phyloP scores from a whole-genome alignment of 2,329 filamentous ascomycete species.

The Sclerotinia minor region DNA sequence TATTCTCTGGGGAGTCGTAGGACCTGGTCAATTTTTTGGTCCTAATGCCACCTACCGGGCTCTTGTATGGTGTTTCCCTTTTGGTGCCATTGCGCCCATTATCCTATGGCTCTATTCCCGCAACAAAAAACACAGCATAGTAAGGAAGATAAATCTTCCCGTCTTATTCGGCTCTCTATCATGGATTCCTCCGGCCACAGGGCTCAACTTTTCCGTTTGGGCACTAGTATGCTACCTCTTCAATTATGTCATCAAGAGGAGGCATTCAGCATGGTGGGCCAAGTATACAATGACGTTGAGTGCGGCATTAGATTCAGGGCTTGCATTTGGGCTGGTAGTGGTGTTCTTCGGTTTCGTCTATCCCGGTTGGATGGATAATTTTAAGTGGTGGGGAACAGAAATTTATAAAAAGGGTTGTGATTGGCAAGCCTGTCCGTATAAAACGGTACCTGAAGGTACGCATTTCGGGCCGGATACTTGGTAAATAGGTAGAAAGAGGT shows the following conservation, averaged over 20 bases:
- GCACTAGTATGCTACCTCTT: constrained; percentile 82
- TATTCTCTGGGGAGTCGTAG: constrained; percentile 87
- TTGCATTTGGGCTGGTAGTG: constrained; percentile 79
- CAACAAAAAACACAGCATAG: constrained; percentile 58
- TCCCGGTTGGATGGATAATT: constrained; percentile 69
- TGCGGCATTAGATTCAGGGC: constrained; percentile 77
- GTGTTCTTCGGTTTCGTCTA: constrained; percentile 88
- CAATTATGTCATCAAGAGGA: constrained; percentile 71
- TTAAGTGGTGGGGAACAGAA: constrained; percentile 88
- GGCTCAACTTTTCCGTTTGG: constrained; percentile 87
- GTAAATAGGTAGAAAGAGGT: constrained; percentile 35
- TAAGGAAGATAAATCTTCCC: constrained; percentile 77
- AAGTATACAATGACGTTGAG: constrained; percentile 91
- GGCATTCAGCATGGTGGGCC: constrained; percentile 76
- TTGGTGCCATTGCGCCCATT: constrained; percentile 74
- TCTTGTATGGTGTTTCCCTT: constrained; percentile 77
- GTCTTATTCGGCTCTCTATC: constrained; percentile 79
- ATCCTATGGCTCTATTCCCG: constrained; percentile 71
- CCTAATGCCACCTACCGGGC: constrained; percentile 70
- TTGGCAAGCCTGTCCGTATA: constrained; percentile 77
- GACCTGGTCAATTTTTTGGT: constrained; percentile 80
- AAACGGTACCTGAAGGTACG: constrained; percentile 59
- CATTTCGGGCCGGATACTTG: constrained; percentile 66
- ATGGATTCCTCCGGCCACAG: constrained; percentile 85
- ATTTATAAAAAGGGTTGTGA: constrained; percentile 82